Conservation (phyloP, 176 grass and related monocot genomes). For the Phoenix roebelenii region DNA sequence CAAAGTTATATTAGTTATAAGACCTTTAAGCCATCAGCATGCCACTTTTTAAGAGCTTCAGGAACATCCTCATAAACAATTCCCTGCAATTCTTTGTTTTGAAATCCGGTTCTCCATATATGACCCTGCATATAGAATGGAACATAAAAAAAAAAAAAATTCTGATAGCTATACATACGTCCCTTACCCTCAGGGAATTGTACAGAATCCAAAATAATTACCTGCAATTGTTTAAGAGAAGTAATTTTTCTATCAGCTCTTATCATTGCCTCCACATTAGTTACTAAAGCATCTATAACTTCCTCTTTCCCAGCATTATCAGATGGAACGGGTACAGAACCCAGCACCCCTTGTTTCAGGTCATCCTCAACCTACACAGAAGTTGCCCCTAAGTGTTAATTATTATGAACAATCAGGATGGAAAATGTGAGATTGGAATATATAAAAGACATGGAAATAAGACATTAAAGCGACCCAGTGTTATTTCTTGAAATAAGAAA, state of each 20-base stretch:
- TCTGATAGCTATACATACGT: neutral
- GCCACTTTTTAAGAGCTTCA: slow-evolving; percentile 67
- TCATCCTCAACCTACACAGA: slow-evolving; percentile 65
- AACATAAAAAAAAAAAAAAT: neutral
- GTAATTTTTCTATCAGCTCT: slow-evolving; percentile 92
- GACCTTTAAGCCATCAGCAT: slow-evolving; percentile 66
- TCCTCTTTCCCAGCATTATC: slow-evolving; percentile 55
- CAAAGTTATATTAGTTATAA: no score
- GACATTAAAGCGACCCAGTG: no score
- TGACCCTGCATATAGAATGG: slow-evolving; percentile 57
- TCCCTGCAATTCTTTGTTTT: slow-evolving; percentile 68
- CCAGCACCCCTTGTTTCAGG: slow-evolving; percentile 43
- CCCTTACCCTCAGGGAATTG: neutral
- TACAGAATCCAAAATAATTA: slow-evolving; percentile 26
- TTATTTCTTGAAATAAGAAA: no score
- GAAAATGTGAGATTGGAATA: no score
- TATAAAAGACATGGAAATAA: no score
- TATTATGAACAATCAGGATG: no score
- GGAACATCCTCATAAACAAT: slow-evolving; percentile 96
- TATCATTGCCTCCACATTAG: slow-evolving; percentile 93
- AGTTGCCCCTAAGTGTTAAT: no score
- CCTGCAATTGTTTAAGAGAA: slow-evolving; percentile 96
- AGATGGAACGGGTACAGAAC: slow-evolving; percentile 56
- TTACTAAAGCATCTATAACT: slow-evolving; percentile 58
- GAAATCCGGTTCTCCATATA: slow-evolving; percentile 93